Percentiles rank a stretch among this genome's conserved stretches.
These are phyloP conservation scores for Echeveria elegans DNA, from an alignment of 164 flowering plant species.

Conservation along the genomic window DNA sequence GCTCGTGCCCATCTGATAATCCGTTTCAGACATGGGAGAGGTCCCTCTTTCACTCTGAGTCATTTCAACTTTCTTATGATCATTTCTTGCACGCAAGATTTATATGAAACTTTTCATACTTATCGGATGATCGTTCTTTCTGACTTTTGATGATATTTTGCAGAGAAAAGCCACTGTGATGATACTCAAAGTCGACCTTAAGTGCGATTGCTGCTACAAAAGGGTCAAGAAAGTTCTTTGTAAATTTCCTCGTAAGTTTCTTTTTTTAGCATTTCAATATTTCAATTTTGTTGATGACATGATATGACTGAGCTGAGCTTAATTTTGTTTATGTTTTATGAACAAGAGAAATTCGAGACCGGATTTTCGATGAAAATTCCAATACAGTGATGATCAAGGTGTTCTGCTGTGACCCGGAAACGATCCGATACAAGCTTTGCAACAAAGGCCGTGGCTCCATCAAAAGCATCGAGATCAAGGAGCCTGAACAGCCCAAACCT, in stretches of 20 bases:
- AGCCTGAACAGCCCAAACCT: conserved; percentile 1
- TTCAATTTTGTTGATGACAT: neutral
- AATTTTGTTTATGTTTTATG: conserved; percentile 11
- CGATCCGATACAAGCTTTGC: conserved; percentile 34
- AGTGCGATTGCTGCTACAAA: conserved; percentile 36
- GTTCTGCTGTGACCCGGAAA: conserved; percentile 46
- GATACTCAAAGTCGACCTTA: conserved; percentile 44
- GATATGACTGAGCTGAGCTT: no score
- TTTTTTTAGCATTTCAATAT: neutral
- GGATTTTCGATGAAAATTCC: conserved; percentile 38
- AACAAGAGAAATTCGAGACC: conserved; percentile 55
- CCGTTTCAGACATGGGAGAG: neutral
- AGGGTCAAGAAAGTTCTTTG: conserved; percentile 45
- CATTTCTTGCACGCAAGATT: neutral
- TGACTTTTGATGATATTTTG: neutral
- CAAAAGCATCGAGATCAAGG: conserved; percentile 40
- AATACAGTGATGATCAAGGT: conserved; percentile 48
- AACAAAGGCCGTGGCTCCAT: conserved; percentile 40
- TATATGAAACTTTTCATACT: neutral
- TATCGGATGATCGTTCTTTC: neutral
- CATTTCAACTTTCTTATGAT: neutral
- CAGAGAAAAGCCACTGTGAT: conserved; percentile 18
- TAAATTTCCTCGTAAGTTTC: conserved; percentile 34
- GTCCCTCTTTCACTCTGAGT: neutral
- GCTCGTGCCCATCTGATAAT: neutral